Evolutionary conservation across 1,284 basidiomycete genomes (phyloP), one percentile per base, ranked within the genome.

Genomic region (Coniferiporia sulphurascens): DNA sequence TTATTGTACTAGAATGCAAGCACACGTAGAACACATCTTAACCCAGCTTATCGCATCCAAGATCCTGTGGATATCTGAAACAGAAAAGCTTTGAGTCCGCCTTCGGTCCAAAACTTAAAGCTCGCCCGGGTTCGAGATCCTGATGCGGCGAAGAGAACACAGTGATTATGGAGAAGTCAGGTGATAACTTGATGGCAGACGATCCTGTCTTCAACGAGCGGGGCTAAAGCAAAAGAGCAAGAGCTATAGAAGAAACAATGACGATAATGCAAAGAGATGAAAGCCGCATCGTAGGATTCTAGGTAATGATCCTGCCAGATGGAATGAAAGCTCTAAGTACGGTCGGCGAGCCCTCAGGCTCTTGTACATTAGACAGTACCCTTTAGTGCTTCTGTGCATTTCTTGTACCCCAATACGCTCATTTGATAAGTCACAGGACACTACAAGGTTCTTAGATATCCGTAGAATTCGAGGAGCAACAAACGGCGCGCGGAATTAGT

Each of bases 21-120:
- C 36, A 43, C 46, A 38, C 21, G 44, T 60, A 62, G 58, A n/a
- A 61, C 76, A 69, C 55, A 91, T 84, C 77, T 96, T 97, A 64
- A 89, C 88, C 81, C 83, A 85, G 62, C 86, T 86, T 92, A 95
- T 94, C 1, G 89, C 85, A 64, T 94, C 88, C 17, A 97, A 71
- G 6, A 86, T 89, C 35, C 86, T 81, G 59, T 86, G 78, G 67
- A 95, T 82, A 65, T 89, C 85, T 0, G 69, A 52, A 6, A 87
- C 77, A 0, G 87, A 80, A 73, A 86, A 90, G 69, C 87, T 89
- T 6, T 27, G 2, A 41, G 21, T n/a, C 15, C 34, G 50, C 17
- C 15, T 7, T 3, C n/a, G 13, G 35, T 32, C n/a, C 44, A 46
- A 49, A 21, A 22, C 4, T 27, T 5, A 27, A 5, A 5, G n/a